These are phyloP conservation scores for Boletus vermiculosoides DNA, from an alignment of 768 basidiomycete species.

Conservation along the genomic window DNA sequence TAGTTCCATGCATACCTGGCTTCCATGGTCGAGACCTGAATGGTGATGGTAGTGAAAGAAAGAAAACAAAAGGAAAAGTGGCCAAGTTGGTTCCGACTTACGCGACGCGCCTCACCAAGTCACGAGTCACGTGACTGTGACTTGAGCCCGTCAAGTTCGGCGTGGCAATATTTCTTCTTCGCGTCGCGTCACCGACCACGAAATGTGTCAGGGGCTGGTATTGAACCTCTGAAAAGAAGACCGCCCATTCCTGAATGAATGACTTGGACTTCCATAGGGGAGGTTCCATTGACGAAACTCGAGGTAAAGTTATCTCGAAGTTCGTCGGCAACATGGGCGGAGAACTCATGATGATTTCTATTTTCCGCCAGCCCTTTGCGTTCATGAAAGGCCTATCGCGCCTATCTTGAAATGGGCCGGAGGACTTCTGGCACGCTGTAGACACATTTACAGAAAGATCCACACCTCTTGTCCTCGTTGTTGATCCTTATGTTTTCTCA, in stretches of 20 bases:
- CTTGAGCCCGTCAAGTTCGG: too few relatives aligned
- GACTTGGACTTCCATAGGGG: too few relatives aligned
- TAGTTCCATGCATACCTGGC: slow-evolving; percentile 17
- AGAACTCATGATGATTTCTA: not conserved
- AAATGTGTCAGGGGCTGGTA: too few relatives aligned
- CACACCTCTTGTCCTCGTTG: not conserved
- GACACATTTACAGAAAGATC: not conserved
- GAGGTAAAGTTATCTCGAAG: not conserved
- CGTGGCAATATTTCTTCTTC: not conserved
- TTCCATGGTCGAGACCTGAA: slow-evolving; percentile 20
- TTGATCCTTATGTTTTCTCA: not conserved
- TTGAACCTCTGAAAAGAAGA: too few relatives aligned
- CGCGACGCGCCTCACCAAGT: slow-evolving; percentile 25
- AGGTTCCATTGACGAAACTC: not conserved
- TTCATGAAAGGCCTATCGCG: not conserved
- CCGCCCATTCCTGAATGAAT: too few relatives aligned
- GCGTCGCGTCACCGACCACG: not conserved
- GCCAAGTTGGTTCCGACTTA: slow-evolving; percentile 1
- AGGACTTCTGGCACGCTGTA: not conserved
- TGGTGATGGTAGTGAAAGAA: slow-evolving; percentile 6
- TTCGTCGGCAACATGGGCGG: slow-evolving; percentile 27
- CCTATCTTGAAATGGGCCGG: not conserved
- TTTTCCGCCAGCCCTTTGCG: not conserved
- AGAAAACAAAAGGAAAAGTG: slow-evolving; percentile 3
- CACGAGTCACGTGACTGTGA: slow-evolving; percentile 18